These are phyloP conservation scores for Eucalyptus brandiana DNA, from an alignment of 345 rosid species.

Conservation along the genomic window DNA sequence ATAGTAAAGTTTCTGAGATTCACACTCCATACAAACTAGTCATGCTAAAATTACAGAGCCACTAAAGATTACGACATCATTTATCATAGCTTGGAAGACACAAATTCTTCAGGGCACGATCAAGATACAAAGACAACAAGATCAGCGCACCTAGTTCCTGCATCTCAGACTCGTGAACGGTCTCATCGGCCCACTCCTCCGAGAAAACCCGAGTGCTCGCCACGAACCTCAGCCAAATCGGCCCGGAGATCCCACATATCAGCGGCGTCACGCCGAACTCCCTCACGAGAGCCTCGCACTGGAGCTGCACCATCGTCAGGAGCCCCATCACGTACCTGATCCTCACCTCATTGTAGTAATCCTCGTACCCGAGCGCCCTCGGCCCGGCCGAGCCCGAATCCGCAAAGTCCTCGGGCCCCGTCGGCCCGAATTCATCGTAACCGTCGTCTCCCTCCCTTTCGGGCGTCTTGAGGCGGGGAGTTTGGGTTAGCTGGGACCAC, in stretches of 20 bases:
- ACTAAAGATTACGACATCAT: neutral
- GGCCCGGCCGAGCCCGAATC: neutral
- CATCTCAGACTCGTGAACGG: conserved; percentile 38
- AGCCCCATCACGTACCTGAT: conserved; percentile 58
- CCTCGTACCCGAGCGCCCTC: conserved; percentile 24
- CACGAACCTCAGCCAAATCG: conserved; percentile 45
- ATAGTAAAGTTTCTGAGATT: neutral
- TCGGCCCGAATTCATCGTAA: conserved; percentile 17
- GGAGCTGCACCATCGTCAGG: conserved; percentile 55
- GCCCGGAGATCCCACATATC: conserved; percentile 46
- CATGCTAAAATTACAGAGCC: neutral
- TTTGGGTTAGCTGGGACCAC: conserved; percentile 24
- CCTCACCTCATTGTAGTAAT: conserved; percentile 54
- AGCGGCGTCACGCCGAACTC: conserved; percentile 45
- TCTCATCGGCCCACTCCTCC: conserved; percentile 55
- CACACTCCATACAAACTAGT: neutral
- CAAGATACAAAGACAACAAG: neutral
- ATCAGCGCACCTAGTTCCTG: conserved; percentile 15
- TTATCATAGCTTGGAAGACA: neutral
- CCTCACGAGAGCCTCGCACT: conserved; percentile 63
- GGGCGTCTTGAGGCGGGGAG: neutral
- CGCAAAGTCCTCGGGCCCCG: conserved; percentile 42
- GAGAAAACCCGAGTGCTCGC: conserved; percentile 31
- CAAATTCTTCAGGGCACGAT: neutral
- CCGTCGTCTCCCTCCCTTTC: neutral